Evolutionary conservation across 2,329 filamentous ascomycete genomes (phyloP).

Genomic region (Hypoxylon sp.): DNA sequence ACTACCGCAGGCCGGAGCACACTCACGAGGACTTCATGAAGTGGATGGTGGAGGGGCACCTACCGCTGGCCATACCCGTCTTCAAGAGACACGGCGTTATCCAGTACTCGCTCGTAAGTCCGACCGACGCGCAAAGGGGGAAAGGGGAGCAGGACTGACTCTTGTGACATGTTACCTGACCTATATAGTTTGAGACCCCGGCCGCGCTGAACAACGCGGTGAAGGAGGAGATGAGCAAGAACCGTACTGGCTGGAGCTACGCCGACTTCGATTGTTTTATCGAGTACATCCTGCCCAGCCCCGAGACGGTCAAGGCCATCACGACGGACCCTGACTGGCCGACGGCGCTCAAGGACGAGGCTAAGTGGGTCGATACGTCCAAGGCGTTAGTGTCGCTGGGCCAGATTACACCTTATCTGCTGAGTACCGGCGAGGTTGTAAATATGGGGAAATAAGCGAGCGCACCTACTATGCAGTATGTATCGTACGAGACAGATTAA

Average conservation of each 20-base stretch:
- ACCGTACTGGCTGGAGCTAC: constrained; percentile 17
- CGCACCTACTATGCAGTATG: too few relatives aligned
- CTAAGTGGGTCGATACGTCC: constrained; percentile 39
- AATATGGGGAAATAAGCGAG: too few relatives aligned
- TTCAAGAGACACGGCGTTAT: constrained; percentile 38
- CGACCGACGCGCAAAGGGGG: neutral
- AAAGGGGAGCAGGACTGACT: too few relatives aligned
- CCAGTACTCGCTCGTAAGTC: constrained; percentile 24
- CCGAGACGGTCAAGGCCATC: constrained; percentile 29
- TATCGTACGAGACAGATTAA: too few relatives aligned
- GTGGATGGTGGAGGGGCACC: constrained; percentile 40
- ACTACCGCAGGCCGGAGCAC: constrained; percentile 37
- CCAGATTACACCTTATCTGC: constrained; percentile 36
- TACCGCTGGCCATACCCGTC: constrained; percentile 38
- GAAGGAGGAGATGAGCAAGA: constrained; percentile 19
- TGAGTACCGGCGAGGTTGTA: constrained; percentile 35
- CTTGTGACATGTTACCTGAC: too few relatives aligned
- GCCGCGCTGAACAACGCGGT: constrained; percentile 25
- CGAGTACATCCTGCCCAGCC: constrained; percentile 36
- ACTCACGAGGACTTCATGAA: constrained; percentile 44
- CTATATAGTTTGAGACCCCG: constrained; percentile 37
- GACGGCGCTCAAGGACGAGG: constrained; percentile 36
- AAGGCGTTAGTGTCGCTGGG: constrained; percentile 38
- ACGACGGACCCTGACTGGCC: constrained; percentile 38
- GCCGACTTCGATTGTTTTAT: constrained; percentile 42